Conservation (phyloP, 1,139 yeast species). For the Hansenula anomala region DNA sequence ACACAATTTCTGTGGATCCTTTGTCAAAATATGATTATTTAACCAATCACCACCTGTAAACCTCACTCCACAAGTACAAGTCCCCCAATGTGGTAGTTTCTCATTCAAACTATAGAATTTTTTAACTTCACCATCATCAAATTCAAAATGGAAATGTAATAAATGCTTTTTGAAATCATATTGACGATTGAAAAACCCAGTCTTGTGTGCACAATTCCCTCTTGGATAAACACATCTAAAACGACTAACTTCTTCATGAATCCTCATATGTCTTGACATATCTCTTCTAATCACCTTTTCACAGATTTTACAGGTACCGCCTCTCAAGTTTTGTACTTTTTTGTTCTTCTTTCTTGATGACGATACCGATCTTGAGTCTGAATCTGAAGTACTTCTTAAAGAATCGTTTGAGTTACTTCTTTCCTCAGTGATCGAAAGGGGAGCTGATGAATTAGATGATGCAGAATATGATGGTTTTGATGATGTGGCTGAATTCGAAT, state of each 20-base stretch:
- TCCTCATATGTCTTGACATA: conserved; percentile 60
- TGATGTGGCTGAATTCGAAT: neutral
- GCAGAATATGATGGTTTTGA: neutral
- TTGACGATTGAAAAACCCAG: conserved; percentile 63
- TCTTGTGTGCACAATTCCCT: conserved; percentile 51
- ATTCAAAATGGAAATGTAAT: conserved; percentile 55
- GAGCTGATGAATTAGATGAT: neutral
- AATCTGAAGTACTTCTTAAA: neutral
- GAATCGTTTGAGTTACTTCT: neutral
- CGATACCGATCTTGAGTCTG: too few species aligned
- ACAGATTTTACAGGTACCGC: conserved; percentile 45
- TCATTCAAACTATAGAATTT: conserved; percentile 48
- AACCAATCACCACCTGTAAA: conserved; percentile 54
- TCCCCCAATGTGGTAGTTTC: conserved; percentile 48
- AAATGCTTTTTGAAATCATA: conserved; percentile 68
- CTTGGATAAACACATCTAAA: conserved; percentile 58
- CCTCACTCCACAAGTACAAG: conserved; percentile 53
- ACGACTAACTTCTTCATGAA: conserved; percentile 54
- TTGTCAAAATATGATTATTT: conserved; percentile 44
- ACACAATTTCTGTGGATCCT: neutral
- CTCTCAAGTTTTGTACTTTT: conserved; percentile 2
- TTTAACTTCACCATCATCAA: conserved; percentile 45
- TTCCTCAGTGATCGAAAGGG: neutral
- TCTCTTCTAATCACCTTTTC: conserved; percentile 55
- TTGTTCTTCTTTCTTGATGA: neutral